These are phyloP conservation scores for Glonium stellatum DNA, from an alignment of 495 filamentous ascomycete genomes.

Conservation along the genomic window DNA sequence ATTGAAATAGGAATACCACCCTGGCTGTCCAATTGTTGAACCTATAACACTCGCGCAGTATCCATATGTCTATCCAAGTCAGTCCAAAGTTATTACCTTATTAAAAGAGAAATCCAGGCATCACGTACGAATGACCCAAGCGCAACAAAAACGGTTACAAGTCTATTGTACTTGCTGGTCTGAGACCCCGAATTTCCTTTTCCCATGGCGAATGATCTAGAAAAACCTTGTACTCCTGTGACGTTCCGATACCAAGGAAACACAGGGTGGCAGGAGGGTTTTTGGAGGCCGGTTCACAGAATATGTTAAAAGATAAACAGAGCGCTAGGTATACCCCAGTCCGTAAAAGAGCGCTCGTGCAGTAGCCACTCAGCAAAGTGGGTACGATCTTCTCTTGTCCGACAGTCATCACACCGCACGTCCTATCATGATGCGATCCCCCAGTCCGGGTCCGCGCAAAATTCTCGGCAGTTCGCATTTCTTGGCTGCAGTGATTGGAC, in stretches of 20 bases:
- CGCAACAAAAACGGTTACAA: constrained; percentile 9
- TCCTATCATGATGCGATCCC: neutral
- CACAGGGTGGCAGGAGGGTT: neutral
- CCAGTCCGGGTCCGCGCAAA: neutral
- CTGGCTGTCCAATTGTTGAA: constrained; percentile 11
- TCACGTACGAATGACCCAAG: constrained; percentile 5
- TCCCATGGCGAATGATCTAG: neutral
- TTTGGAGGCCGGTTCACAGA: neutral
- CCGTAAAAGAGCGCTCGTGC: neutral
- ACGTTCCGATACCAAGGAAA: neutral
- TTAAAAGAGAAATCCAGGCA: neutral
- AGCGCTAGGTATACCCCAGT: neutral
- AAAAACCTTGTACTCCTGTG: neutral
- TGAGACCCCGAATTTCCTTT: constrained; percentile 5
- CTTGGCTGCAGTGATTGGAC: neutral
- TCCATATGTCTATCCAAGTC: constrained; percentile 8
- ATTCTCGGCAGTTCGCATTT: neutral
- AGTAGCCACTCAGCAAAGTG: neutral
- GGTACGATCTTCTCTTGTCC: neutral
- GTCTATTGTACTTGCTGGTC: constrained; percentile 13
- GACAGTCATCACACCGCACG: neutral
- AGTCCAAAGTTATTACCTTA: neutral
- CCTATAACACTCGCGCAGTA: constrained; percentile 9
- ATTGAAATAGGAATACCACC: constrained; percentile 8
- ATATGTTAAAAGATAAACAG: neutral